phyloP scores from a whole-genome alignment of 441 rosid species.

The Populus hybrid region DNA sequence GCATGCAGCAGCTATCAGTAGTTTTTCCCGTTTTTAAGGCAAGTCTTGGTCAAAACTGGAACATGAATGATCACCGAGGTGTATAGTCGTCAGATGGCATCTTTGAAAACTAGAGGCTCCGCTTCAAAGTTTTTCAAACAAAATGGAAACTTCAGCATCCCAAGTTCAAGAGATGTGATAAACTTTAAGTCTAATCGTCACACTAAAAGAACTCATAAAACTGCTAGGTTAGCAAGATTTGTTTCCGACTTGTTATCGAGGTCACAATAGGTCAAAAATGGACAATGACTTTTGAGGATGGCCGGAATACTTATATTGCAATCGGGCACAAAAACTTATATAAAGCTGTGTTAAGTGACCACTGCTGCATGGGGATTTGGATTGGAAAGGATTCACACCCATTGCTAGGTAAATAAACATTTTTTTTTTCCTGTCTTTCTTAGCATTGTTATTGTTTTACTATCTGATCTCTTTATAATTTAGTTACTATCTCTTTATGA shows the following conservation, averaged over 20 bases:
- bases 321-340: background rate
- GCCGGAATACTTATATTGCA: background rate
- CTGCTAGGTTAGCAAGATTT: background rate
- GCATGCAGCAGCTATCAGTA: background rate
- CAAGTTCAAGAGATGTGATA: background rate
- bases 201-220: background rate
- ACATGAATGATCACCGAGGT: background rate
- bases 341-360: background rate
- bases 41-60: background rate
- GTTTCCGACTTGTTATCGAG: background rate
- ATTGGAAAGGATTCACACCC: background rate
- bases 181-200: background rate
- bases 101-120: conserved; percentile 1
- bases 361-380: background rate
- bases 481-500: no score
- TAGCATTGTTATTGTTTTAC: no score
- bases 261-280: background rate
- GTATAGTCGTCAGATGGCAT: background rate
- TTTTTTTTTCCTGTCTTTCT: no score
- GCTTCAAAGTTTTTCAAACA: background rate
- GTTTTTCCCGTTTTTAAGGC: background rate
- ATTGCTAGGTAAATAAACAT: background rate
- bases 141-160: background rate
- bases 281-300: background rate
- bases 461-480: no score